Conservation (phyloP, 495 filamentous ascomycete genomes). For the Friedmanniomyces endolithicus region DNA sequence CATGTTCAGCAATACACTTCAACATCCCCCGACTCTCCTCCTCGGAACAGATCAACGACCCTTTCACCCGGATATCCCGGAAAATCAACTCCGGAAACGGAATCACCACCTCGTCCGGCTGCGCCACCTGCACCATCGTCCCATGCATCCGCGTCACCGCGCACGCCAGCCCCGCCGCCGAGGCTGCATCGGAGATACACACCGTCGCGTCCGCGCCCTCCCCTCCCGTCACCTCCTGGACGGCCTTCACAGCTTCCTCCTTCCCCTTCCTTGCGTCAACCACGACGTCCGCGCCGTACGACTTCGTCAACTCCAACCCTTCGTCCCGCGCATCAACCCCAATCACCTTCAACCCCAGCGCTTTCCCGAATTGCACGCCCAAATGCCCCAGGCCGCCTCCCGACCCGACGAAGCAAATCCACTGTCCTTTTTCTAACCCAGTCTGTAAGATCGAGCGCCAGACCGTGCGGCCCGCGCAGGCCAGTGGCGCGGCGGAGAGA, state of each 20-base stretch:
- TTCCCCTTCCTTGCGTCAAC: conserved; percentile 40
- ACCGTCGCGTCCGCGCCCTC: conserved; percentile 37
- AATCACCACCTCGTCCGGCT: conserved; percentile 36
- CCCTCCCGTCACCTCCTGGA: conserved; percentile 37
- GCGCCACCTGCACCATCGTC: conserved; percentile 42
- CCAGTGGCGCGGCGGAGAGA: conserved; percentile 41
- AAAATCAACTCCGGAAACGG: conserved; percentile 44
- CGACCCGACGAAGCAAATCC: conserved; percentile 40
- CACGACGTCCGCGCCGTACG: conserved; percentile 38
- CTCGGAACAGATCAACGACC: conserved; percentile 36
- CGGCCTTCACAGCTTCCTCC: conserved; percentile 33
- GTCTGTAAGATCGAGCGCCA: conserved; percentile 39
- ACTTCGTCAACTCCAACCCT: conserved; percentile 35
- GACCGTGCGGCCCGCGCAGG: conserved; percentile 45
- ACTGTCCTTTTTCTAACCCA: conserved; percentile 36
- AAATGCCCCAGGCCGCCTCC: conserved; percentile 48
- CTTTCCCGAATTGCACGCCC: conserved; percentile 44
- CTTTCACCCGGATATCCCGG: conserved; percentile 41
- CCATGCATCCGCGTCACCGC: conserved; percentile 46
- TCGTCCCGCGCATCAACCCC: conserved; percentile 46
- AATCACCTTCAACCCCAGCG: conserved; percentile 39
- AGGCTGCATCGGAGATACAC: conserved; percentile 34
- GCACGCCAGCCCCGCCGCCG: conserved; percentile 36
- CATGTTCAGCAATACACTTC: conserved; percentile 37
- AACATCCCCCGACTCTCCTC: conserved; percentile 41